phyloP scores from a whole-genome alignment of 2,329 filamentous ascomycete genomes.

The Fusarium sp. region DNA sequence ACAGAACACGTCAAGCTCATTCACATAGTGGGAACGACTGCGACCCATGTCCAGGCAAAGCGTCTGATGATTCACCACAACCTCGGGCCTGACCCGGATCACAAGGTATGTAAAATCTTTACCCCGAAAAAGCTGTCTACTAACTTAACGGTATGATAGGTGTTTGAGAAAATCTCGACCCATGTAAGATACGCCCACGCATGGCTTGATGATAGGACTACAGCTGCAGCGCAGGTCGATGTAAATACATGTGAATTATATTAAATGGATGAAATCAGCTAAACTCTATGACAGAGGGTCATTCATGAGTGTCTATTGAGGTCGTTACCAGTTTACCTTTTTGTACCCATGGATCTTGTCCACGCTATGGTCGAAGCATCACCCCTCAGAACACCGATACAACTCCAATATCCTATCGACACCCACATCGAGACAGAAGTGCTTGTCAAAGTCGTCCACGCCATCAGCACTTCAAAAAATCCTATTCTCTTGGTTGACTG shows the following conservation, averaged over 20 bases:
- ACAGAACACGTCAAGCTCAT: constrained; percentile 31
- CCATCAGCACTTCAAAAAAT: background rate
- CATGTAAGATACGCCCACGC: too few relatives aligned
- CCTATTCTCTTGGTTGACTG: constrained; percentile 19
- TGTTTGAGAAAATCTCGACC: too few relatives aligned
- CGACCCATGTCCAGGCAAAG: constrained; percentile 17
- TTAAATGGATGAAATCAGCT: too few relatives aligned
- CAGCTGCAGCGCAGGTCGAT: too few relatives aligned
- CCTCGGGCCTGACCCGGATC: constrained; percentile 19
- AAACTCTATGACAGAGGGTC: constrained; percentile 1
- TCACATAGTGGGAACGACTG: constrained; percentile 26
- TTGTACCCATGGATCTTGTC: constrained; percentile 34
- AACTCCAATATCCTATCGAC: background rate
- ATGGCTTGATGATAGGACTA: too few relatives aligned
- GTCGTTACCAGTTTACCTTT: constrained; percentile 23
- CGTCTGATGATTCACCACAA: constrained; percentile 29
- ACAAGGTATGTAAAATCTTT: constrained; percentile 5
- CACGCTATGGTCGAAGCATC: constrained; percentile 2
- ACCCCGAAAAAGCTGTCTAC: too few relatives aligned
- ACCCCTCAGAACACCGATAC: constrained; percentile 1
- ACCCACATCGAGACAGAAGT: background rate
- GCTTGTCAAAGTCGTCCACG: background rate
- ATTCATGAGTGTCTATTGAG: constrained; percentile 14
- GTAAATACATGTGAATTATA: too few relatives aligned
- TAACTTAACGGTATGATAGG: too few relatives aligned